Percentiles rank a stretch among this genome's conserved stretches.
phyloP scores from a whole-genome alignment of 176 grass and related monocot genomes.

The Bromus sterilis region DNA sequence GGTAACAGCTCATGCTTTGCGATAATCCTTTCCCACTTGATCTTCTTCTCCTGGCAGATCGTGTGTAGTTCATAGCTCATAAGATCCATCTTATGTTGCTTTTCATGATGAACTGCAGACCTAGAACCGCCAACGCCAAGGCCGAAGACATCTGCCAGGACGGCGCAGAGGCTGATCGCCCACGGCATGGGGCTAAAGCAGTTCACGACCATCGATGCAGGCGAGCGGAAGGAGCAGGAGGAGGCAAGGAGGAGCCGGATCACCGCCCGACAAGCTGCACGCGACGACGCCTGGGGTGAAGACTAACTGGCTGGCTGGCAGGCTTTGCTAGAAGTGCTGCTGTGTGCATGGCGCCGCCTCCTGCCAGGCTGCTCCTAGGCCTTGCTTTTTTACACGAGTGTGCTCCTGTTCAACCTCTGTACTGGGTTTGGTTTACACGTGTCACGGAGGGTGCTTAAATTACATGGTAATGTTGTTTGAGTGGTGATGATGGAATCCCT shows the following conservation, averaged over 20 bases:
- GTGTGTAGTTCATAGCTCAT: neutral
- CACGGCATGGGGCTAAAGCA: slow-evolving; percentile 71
- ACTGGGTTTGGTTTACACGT: neutral
- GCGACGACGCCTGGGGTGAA: slow-evolving; percentile 79
- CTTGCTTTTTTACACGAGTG: neutral
- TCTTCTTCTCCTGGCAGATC: neutral
- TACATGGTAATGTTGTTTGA: neutral
- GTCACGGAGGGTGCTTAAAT: neutral
- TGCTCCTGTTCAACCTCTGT: neutral
- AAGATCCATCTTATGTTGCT: neutral
- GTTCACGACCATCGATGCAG: slow-evolving; percentile 28
- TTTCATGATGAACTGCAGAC: slow-evolving; percentile 32
- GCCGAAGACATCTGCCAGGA: slow-evolving; percentile 76
- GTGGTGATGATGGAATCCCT: neutral
- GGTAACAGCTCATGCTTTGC: slow-evolving; percentile 32
- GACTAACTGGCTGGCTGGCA: slow-evolving; percentile 32
- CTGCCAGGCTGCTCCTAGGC: neutral
- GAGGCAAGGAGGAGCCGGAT: slow-evolving; percentile 68
- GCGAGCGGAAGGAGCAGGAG: slow-evolving; percentile 71
- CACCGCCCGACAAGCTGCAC: slow-evolving; percentile 41
- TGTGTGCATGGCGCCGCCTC: neutral
- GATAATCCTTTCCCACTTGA: neutral
- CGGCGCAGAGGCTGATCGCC: slow-evolving; percentile 76
- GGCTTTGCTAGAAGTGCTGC: neutral
- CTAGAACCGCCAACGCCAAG: slow-evolving; percentile 71